phyloP scores from a whole-genome alignment of 164 flowering plant genomes.

The Magnolia sinica region DNA sequence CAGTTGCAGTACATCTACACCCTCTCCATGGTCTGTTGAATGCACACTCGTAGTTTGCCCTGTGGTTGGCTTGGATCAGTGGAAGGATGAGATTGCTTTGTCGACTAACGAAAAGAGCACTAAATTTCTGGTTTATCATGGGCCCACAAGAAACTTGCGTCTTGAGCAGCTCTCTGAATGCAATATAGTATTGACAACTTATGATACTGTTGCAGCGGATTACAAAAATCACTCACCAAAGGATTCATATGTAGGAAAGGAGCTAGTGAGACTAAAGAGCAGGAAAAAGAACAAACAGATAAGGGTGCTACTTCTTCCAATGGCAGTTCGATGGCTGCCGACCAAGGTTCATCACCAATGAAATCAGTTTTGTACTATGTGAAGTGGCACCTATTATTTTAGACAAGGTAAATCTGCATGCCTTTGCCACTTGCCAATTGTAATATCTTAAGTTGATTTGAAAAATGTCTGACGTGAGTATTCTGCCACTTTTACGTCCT shows the following conservation, averaged over 20 bases:
- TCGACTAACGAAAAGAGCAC: conserved; percentile 69
- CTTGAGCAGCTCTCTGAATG: conserved; percentile 39
- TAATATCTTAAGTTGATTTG: too few relatives aligned
- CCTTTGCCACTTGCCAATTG: neutral
- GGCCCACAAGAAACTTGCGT: conserved; percentile 51
- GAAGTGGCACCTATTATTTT: conserved; percentile 71
- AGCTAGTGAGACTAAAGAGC: conserved; percentile 7
- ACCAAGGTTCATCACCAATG: conserved; percentile 13
- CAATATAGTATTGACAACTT: conserved; percentile 88
- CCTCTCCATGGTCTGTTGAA: conserved; percentile 36
- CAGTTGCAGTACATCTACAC: conserved; percentile 3
- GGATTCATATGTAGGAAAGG: conserved; percentile 14
- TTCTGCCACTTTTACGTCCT: neutral
- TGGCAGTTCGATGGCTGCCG: conserved; percentile 16
- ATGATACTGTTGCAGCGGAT: conserved; percentile 61
- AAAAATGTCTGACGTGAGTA: neutral
- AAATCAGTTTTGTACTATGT: conserved; percentile 61
- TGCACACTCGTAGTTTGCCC: conserved; percentile 86
- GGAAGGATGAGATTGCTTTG: conserved; percentile 65
- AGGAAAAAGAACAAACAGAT: conserved; percentile 8
- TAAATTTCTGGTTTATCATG: conserved; percentile 75
- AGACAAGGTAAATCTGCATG: conserved; percentile 68
- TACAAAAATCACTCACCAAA: conserved; percentile 38
- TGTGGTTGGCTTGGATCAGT: conserved; percentile 71
- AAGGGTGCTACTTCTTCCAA: conserved; percentile 3